Conservation (phyloP, 192 early-diverging fungal species). For the Cetraspora pellucida region DNA sequence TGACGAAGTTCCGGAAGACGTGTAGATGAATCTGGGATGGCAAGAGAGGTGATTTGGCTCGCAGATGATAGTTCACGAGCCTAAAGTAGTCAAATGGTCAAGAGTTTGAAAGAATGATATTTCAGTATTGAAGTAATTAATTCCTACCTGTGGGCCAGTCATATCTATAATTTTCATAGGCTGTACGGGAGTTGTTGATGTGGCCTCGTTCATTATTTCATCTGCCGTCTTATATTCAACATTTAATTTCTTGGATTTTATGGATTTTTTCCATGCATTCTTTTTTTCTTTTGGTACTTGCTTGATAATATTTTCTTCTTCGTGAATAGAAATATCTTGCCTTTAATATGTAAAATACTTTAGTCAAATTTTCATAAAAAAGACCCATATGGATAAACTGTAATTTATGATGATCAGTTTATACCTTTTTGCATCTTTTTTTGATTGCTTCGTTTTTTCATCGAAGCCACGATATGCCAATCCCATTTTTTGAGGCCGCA, state of each 20-base stretch:
- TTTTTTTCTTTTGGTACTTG: slow-evolving; percentile 41
- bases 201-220: slow-evolving; percentile 67
- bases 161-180: slow-evolving; percentile 82
- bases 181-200: slow-evolving; percentile 40
- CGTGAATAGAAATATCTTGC: slow-evolving; percentile 35
- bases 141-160: slow-evolving; percentile 65
- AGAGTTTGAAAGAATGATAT: neutral
- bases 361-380: neutral
- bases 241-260: slow-evolving; percentile 43
- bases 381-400: neutral
- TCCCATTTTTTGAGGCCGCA: slow-evolving; percentile 79
- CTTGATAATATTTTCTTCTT: slow-evolving; percentile 34
- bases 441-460: slow-evolving; percentile 69
- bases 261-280: slow-evolving; percentile 52
- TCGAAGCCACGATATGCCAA: slow-evolving; percentile 83
- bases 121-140: slow-evolving; percentile 35
- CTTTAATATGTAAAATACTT: neutral
- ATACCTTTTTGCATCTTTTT: slow-evolving; percentile 50
- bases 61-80: slow-evolving; percentile 52
- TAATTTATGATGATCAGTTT: neutral
- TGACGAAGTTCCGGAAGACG: slow-evolving; percentile 77
- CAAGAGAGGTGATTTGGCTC: slow-evolving; percentile 52
- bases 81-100: slow-evolving; percentile 21
- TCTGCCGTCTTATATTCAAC: slow-evolving; percentile 74
- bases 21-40: slow-evolving; percentile 52